Base-by-base conservation (phyloP, 2,329 filamentous ascomycete genomes). In the Rutstroemia sydowiana region DNA sequence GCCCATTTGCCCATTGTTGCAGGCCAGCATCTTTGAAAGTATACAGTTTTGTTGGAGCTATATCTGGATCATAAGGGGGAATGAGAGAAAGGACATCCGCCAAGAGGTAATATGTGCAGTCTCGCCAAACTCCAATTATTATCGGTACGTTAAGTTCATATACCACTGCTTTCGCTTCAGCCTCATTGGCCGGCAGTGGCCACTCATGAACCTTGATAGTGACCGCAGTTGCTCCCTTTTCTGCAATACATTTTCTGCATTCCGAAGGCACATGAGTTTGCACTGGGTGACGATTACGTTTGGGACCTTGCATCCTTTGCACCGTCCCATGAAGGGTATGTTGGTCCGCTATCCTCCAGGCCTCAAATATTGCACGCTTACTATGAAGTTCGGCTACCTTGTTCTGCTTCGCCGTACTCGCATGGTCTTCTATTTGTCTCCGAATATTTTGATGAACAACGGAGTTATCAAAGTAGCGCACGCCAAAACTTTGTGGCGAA, bases 121-220 rank as follows among this genome's bases (percentile, higher is more conserved):
- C 73, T 14, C 79, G 67, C 79, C 79, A 83, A 1, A 57, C 43
- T 0, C 59, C 59, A 31, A 78, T 74, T 0, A 60, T 26, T 0
- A 20, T 4, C 0, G 78, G 78, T 0, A 71, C 55, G 0, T 57
- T 47, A 0, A 82, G 63, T 55, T 83, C 79, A 45, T 83, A 83
- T 0, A 82, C 67, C 0, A 71, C 69, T 0, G 75, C 67, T 52
- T 75, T 73, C 0, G 69, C 68, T 10, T 68, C 26, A 11, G 20
- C 9, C n/a, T 48, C 36, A 13, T 20, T n/a, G 1, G 0, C 39
- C 28, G 78, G 73, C 0, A 84, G 65, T 0, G 80, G 79, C 77
- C 77, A 82, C 59, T 84, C 80, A 56, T 79, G 69, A 8, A 78
- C 60, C 0, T 39, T 0, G 7, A 85, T 81, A 0, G 23, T 34